Percentiles rank a stretch among this genome's conserved stretches.
Evolutionary conservation across 768 basidiomycete genomes (phyloP).

Genomic region (Inosperma sp.): DNA sequence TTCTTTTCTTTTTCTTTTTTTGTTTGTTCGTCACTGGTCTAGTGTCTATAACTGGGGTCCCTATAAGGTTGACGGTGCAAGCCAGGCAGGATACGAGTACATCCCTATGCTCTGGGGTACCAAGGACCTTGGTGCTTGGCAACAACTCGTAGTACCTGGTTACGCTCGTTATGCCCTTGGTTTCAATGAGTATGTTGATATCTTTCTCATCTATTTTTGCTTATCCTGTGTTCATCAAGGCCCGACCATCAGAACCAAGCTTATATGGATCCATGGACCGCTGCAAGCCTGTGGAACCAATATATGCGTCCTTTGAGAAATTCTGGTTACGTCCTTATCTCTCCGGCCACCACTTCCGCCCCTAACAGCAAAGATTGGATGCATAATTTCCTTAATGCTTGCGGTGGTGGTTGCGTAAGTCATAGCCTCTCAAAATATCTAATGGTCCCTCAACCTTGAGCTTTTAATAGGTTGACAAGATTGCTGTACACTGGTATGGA

Average conservation of each 20-base stretch:
- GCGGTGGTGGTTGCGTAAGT: constrained; percentile 36
- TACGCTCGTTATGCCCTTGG: constrained; percentile 52
- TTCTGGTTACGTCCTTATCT: constrained; percentile 53
- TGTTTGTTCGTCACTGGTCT: neutral
- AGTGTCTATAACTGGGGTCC: constrained; percentile 70
- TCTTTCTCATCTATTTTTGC: neutral
- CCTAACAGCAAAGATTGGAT: constrained; percentile 62
- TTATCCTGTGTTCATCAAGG: constrained; percentile 35
- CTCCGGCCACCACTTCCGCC: constrained; percentile 66
- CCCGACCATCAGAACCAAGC: constrained; percentile 64
- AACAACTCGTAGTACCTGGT: constrained; percentile 41
- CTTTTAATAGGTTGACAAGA: constrained; percentile 43
- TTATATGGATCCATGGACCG: constrained; percentile 49
- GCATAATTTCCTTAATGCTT: constrained; percentile 48
- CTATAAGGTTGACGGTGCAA: constrained; percentile 36
- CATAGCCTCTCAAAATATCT: neutral
- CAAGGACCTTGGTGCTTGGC: constrained; percentile 46
- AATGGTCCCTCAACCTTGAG: neutral
- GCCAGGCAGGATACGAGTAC: constrained; percentile 46
- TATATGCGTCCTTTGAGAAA: constrained; percentile 55
- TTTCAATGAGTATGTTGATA: constrained; percentile 65
- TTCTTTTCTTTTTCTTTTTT: neutral
- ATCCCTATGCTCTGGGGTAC: constrained; percentile 71
- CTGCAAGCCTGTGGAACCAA: constrained; percentile 52
- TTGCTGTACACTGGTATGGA: constrained; percentile 72